A percentile compares a stretch with the other conserved stretches of the same genome.
Conservation (phyloP, 2,329 filamentous ascomycete genomes). For the Penicillium corylophilum region DNA sequence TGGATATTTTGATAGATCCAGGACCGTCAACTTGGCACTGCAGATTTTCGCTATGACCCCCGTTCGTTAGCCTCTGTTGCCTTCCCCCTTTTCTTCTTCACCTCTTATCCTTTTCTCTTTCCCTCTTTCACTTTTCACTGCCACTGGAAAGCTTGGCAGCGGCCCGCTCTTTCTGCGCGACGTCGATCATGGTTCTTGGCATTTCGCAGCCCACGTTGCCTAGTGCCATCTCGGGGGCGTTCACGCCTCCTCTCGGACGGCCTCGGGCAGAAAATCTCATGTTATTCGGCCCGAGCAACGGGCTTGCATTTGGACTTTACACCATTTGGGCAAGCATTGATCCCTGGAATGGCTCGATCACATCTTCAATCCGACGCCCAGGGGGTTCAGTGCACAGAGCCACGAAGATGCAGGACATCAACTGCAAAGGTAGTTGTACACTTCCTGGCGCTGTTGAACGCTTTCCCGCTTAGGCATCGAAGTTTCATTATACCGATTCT, state of each 20-base stretch:
- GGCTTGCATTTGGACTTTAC: conserved; percentile 1
- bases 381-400: neutral
- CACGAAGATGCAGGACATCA: neutral
- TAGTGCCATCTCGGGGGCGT: conserved; percentile 1
- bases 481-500: conserved; percentile 11
- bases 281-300: conserved; percentile 15
- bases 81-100: neutral
- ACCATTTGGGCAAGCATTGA: conserved; percentile 9
- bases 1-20: neutral
- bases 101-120: conserved; percentile 1
- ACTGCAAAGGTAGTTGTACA: neutral
- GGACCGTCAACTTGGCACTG: neutral
- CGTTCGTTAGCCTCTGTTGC: neutral
- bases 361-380: neutral
- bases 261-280: neutral
- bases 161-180: conserved; percentile 26
- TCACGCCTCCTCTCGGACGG: conserved; percentile 1
- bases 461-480: conserved; percentile 23
- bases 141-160: conserved; percentile 34
- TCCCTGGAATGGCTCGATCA: neutral
- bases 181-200: conserved; percentile 34
- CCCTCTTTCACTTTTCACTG: conserved; percentile 15
- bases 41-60: neutral
- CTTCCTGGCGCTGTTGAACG: conserved; percentile 21
- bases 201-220: conserved; percentile 14